A percentile compares a stretch with the other conserved stretches of the same genome.
phyloP scores from a whole-genome alignment of 768 basidiomycete species.

The Podaxis sp. region DNA sequence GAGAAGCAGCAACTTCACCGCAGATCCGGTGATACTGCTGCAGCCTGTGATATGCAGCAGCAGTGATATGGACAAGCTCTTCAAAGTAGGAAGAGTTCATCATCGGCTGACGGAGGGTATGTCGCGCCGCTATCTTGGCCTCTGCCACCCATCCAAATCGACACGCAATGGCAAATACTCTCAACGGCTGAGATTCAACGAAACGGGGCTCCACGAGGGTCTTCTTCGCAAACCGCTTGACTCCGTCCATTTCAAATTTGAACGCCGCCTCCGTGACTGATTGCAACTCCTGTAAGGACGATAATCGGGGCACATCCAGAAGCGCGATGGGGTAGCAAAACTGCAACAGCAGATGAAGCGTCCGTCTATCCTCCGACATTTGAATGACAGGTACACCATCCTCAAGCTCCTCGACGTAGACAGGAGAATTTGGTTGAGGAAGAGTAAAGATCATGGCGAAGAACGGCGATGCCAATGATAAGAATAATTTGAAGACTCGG shows the following conservation, averaged over 20 bases:
- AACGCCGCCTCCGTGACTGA: slow-evolving; percentile 43
- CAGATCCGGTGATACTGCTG: slow-evolving; percentile 42
- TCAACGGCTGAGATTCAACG: slow-evolving; percentile 35
- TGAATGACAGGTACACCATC: slow-evolving; percentile 43
- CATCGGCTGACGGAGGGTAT: slow-evolving; percentile 33
- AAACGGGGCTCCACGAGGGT: slow-evolving; percentile 34
- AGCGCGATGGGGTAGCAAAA: slow-evolving; percentile 51
- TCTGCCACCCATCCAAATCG: slow-evolving; percentile 36
- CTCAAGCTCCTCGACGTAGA: slow-evolving; percentile 22
- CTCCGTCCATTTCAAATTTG: slow-evolving; percentile 52
- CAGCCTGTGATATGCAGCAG: slow-evolving; percentile 39
- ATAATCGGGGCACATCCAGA: slow-evolving; percentile 26
- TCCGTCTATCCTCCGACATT: slow-evolving; percentile 44
- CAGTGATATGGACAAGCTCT: slow-evolving; percentile 42
- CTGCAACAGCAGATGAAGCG: slow-evolving; percentile 41
- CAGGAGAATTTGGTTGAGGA: slow-evolving; percentile 40
- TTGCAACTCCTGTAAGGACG: slow-evolving; percentile 41
- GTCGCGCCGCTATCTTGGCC: slow-evolving; percentile 32
- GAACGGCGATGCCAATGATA: slow-evolving; percentile 57
- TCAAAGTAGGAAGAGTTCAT: slow-evolving; percentile 23
- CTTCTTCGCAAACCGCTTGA: slow-evolving; percentile 31
- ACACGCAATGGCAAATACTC: slow-evolving; percentile 45
- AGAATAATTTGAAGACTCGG: slow-evolving; percentile 52
- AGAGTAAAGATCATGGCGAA: slow-evolving; percentile 57
- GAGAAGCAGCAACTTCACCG: slow-evolving; percentile 33